Conservation (phyloP, 768 basidiomycete species). For the Mycena metata region DNA sequence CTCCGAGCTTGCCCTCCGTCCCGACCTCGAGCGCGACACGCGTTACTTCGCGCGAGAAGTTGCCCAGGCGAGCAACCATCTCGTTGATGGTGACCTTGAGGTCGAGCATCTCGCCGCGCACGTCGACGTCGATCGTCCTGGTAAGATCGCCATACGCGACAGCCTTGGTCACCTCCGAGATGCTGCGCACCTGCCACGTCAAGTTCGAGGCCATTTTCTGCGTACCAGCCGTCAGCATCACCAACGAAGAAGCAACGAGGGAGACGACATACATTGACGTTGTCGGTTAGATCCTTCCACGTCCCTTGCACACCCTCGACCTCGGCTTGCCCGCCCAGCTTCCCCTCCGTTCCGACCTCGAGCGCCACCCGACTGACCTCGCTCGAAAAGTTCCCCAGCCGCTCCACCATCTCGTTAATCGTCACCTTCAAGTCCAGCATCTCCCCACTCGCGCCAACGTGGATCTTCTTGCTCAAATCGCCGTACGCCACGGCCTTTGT, state of each 20-base stretch:
- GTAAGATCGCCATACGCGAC: slow-evolving; percentile 34
- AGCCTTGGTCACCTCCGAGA: slow-evolving; percentile 36
- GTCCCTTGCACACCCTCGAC: slow-evolving; percentile 40
- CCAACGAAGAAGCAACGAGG: neutral
- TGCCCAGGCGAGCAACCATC: slow-evolving; percentile 62
- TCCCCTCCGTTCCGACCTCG: no score
- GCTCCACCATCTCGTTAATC: slow-evolving; percentile 26
- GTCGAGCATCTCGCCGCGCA: slow-evolving; percentile 36
- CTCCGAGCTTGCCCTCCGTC: slow-evolving; percentile 87
- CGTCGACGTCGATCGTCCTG: slow-evolving; percentile 32
- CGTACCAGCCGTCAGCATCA: neutral
- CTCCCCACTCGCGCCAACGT: slow-evolving; percentile 26
- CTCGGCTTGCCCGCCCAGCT: no score
- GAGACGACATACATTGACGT: slow-evolving; percentile 52
- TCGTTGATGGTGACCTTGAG: slow-evolving; percentile 38
- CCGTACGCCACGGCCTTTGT: slow-evolving; percentile 32
- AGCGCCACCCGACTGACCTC: slow-evolving; percentile 82
- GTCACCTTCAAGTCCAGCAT: slow-evolving; percentile 21
- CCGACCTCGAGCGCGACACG: slow-evolving; percentile 89
- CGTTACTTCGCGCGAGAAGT: slow-evolving; percentile 93
- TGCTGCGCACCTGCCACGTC: slow-evolving; percentile 46
- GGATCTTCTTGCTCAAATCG: slow-evolving; percentile 17
- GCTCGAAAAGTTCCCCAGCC: slow-evolving; percentile 58
- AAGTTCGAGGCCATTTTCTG: slow-evolving; percentile 66
- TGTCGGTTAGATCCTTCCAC: slow-evolving; percentile 62